Conservation (phyloP, 306 rosid genomes). For the Cucurbita ficifolia region DNA sequence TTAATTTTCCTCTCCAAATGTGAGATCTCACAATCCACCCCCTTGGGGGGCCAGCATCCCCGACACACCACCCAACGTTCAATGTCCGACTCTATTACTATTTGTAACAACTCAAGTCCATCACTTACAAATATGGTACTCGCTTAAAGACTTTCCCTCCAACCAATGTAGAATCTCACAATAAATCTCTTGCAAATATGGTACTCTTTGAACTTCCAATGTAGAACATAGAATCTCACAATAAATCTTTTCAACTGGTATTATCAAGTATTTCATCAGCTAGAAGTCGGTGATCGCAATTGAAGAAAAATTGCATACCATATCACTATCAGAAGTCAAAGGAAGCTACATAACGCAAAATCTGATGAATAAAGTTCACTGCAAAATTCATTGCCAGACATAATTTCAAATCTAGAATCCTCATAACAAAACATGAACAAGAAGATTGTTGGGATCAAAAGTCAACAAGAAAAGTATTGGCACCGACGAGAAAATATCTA, state of each 20-base stretch:
- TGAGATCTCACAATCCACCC: no score
- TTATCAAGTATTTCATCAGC: not conserved
- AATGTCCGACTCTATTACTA: no score
- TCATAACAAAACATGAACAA: not conserved
- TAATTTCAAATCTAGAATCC: not conserved
- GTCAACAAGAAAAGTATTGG: not conserved
- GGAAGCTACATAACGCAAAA: not conserved
- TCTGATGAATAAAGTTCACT: not conserved
- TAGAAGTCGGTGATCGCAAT: not conserved
- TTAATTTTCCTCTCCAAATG: no score
- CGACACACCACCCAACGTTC: no score
- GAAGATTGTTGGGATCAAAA: not conserved
- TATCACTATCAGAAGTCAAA: not conserved
- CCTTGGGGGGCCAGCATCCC: no score
- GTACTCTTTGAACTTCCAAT: no score
- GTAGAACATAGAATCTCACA: no score
- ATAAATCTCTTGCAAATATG: no score
- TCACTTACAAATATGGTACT: no score
- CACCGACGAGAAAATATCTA: conserved; percentile 10
- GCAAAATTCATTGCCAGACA: not conserved
- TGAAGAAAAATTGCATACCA: not conserved
- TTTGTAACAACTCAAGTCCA: no score
- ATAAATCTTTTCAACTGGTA: not conserved
- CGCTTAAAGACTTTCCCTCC: no score
- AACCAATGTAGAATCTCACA: no score